These are phyloP conservation scores for Nakazawaea ernobii DNA, from an alignment of 805 yeast genomes.

Conservation along the genomic window DNA sequence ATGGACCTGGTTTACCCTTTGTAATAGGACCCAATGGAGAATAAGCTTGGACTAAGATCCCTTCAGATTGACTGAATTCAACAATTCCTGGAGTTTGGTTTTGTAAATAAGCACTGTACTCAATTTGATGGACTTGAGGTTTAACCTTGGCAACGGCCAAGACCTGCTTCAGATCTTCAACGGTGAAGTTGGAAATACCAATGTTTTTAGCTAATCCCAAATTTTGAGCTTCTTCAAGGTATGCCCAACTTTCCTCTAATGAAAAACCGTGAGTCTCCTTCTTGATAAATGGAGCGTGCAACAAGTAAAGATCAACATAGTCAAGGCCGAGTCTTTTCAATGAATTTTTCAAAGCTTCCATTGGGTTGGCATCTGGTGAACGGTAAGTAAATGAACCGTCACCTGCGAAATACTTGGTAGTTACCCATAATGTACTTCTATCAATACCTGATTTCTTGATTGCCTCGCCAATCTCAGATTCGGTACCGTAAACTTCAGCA, in stretches of 20 bases:
- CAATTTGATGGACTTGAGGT: constrained; percentile 66
- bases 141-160: constrained; percentile 34
- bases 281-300: constrained; percentile 56
- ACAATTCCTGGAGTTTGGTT: constrained; percentile 56
- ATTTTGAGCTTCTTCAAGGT: constrained; percentile 42
- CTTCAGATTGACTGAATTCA: constrained; percentile 42
- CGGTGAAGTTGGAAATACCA: constrained; percentile 64
- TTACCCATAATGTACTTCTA: constrained; percentile 45
- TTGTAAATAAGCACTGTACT: constrained; percentile 61
- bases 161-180: constrained; percentile 40
- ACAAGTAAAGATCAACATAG: constrained; percentile 54
- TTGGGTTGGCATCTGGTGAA: constrained; percentile 34
- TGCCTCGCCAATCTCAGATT: constrained; percentile 49
- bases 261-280: constrained; percentile 38
- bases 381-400: constrained; percentile 19
- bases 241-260: constrained; percentile 53
- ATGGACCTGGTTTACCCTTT: constrained; percentile 36
- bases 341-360: constrained; percentile 37
- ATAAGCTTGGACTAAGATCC: constrained; percentile 57
- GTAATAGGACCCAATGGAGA: constrained; percentile 62
- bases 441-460: constrained; percentile 30
- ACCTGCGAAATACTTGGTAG: constrained; percentile 51
- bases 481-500: constrained; percentile 60
- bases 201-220: constrained; percentile 58
- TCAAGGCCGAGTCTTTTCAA: constrained; percentile 37